Percentiles rank a stretch among this genome's conserved stretches.
These are phyloP conservation scores for Leptomonas pyrrhocoris DNA, from an alignment of 208 protist genomes.

Conservation along the genomic window DNA sequence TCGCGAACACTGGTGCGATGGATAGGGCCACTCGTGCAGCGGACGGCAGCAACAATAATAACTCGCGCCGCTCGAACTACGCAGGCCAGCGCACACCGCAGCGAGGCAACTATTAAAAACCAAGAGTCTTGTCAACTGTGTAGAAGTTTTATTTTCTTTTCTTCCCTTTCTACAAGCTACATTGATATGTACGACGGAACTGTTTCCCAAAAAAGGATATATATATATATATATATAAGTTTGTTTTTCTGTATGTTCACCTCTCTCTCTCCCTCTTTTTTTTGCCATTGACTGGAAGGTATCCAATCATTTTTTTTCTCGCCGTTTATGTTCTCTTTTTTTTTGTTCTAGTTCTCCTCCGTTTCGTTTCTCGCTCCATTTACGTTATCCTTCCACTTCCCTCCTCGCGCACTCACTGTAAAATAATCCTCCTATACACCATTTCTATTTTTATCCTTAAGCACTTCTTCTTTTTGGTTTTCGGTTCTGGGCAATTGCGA, in stretches of 20 bases:
- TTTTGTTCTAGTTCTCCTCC: not conserved
- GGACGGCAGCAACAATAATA: slow-evolving; percentile 4
- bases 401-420: too few relatives aligned
- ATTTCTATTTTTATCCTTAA: too few relatives aligned
- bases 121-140: slow-evolving; percentile 1
- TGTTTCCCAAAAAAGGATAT: too few relatives aligned
- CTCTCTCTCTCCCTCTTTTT: not conserved
- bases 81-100: slow-evolving; percentile 3
- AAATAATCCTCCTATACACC: too few relatives aligned
- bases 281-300: too few relatives aligned
- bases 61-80: not conserved
- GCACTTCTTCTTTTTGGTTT: too few relatives aligned
- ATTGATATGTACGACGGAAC: too few relatives aligned
- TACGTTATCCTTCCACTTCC: not conserved
- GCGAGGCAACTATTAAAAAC: not conserved
- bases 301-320: slow-evolving; percentile 9
- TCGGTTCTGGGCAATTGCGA: too few relatives aligned
- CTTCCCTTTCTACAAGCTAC: slow-evolving; percentile 11
- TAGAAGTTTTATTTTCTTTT: slow-evolving; percentile 5
- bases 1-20: not conserved
- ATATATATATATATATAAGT: slow-evolving; percentile 28
- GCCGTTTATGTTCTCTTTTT: not conserved
- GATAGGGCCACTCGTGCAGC: not conserved
- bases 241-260: slow-evolving; percentile 5
- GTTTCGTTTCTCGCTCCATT: not conserved